These are phyloP conservation scores for Trametes maxima DNA, from an alignment of 768 basidiomycete genomes.

Conservation along the genomic window DNA sequence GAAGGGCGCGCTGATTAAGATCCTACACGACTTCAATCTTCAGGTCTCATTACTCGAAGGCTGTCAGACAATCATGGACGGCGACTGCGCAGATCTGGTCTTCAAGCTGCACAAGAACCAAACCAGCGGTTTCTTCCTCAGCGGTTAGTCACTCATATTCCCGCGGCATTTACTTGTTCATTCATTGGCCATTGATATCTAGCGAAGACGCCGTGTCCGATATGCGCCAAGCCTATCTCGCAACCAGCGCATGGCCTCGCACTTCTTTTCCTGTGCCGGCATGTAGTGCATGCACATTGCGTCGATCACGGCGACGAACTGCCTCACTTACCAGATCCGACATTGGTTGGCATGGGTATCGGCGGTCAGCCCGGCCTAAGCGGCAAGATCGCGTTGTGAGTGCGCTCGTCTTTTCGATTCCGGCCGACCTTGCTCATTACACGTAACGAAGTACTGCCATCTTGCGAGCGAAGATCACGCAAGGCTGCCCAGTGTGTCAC, in stretches of 20 bases:
- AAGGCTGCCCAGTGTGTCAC: conserved; percentile 81
- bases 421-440: neutral
- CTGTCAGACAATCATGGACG: conserved; percentile 82
- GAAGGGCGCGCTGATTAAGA: conserved; percentile 94
- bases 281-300: conserved; percentile 83
- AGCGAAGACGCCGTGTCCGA: conserved; percentile 67
- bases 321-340: conserved; percentile 60
- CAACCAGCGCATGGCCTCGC: conserved; percentile 61
- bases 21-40: conserved; percentile 93
- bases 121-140: conserved; percentile 76
- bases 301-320: conserved; percentile 66
- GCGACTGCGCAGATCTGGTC: conserved; percentile 78
- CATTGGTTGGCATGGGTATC: conserved; percentile 47
- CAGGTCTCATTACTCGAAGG: conserved; percentile 93
- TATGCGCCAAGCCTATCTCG: conserved; percentile 65
- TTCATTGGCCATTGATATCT: neutral
- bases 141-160: conserved; percentile 51
- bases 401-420: conserved; percentile 22
- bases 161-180: neutral
- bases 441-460: conserved; percentile 59
- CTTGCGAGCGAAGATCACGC: conserved; percentile 60
- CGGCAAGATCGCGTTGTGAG: conserved; percentile 81
- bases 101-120: conserved; percentile 72
- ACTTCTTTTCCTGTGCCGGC: conserved; percentile 84
- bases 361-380: conserved; percentile 50